Percentiles rank a stretch among this genome's conserved stretches.
phyloP scores from a whole-genome alignment of 805 yeast genomes.

The Wickerhamomyces ciferrii region DNA sequence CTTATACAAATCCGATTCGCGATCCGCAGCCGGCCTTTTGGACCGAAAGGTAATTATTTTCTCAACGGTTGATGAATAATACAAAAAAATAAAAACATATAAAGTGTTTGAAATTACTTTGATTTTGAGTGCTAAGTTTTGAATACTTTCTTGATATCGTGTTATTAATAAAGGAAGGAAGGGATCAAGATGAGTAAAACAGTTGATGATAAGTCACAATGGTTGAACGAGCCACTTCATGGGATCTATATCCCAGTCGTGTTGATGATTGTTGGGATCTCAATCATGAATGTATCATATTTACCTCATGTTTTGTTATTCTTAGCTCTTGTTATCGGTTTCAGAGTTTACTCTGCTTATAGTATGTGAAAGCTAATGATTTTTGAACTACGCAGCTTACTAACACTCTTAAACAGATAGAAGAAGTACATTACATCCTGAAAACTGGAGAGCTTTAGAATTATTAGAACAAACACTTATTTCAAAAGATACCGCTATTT shows the following conservation, averaged over 20 bases:
- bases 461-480: conserved; percentile 69
- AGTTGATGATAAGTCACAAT: conserved; percentile 38
- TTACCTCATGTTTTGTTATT: conserved; percentile 38
- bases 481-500: conserved; percentile 65
- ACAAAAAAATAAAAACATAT: background rate
- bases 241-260: conserved; percentile 69
- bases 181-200: conserved; percentile 8
- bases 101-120: background rate
- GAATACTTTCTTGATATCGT: too few species aligned
- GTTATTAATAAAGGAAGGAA: background rate
- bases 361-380: too few species aligned
- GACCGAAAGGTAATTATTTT: background rate
- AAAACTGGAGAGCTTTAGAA: conserved; percentile 62
- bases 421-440: conserved; percentile 40
- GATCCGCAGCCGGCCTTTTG: background rate
- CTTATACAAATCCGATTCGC: too few species aligned
- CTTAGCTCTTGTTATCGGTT: conserved; percentile 32
- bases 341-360: conserved; percentile 32
- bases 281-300: conserved; percentile 44
- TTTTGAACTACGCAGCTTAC: too few species aligned
- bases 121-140: background rate
- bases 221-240: conserved; percentile 67
- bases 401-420: conserved; percentile 9
- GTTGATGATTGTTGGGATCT: conserved; percentile 55
- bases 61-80: background rate